Base-by-base conservation (phyloP, 371 early-diverging fungal genomes). In the Mucor circinelloides region DNA sequence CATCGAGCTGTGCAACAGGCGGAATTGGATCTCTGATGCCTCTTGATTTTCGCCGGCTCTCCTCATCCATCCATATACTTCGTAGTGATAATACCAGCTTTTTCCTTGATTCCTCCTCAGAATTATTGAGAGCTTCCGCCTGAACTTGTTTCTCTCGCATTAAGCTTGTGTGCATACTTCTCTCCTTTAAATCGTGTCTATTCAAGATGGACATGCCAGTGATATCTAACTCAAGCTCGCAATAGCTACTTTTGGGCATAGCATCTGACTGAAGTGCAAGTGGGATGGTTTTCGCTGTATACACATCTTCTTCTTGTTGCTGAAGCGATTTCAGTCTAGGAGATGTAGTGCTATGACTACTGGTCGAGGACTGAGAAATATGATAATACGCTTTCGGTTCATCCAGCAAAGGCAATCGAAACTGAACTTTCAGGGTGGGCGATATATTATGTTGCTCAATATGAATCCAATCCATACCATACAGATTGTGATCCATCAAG, bases 401-500 rank as follows among this genome's bases (percentile, higher is more conserved):
- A 9, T 77, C 69, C 28, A 76, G 67, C 17, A 82, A 58, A 7
- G 86, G 86, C 10, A 71, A 61, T 8, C 87, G 72, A 65, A 82
- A 85, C 25, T 70, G 56, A 3, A 77, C 36, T 32, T 72, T 63
- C 15, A 69, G 57, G 7, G 62, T 32, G 1, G 56, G 15, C 8
- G 42, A 44, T 25, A 27, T 8, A 3, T 50, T 31, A 50, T 60
- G 31, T 0, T 62, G 34, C 25, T 71, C 64, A 21, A 73, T 15
- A 50, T 72, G 69, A 2, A 71, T 44, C 86, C 88, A 92, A 36
- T 92, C 92, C 96, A 97, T 97, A 5, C 99, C 98, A 56, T 90
- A 92, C n/a, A 99, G 77, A 56, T 94, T 94, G 69, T 91, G 90
- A 72, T 99, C 99, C 63, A 95, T 85, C 72, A 97, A 83, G 74